Percentiles rank a stretch among this genome's conserved stretches.
phyloP scores from a whole-genome alignment of 129 eudicot genomes.

The Artemisia tridentata region DNA sequence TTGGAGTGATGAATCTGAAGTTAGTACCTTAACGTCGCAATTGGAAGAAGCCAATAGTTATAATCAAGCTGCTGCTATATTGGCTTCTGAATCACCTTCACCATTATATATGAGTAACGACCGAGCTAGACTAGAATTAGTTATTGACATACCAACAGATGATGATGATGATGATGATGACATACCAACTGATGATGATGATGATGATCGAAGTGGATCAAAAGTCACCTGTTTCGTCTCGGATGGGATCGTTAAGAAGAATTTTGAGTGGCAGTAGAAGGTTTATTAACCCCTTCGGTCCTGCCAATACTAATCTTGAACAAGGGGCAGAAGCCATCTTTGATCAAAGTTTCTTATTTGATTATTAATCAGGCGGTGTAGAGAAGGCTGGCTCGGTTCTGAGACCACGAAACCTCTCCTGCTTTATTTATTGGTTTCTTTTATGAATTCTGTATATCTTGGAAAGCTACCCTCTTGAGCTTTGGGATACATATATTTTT shows the following conservation, averaged over 20 bases:
- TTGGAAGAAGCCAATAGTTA: conserved; percentile 39
- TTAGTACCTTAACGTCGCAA: conserved; percentile 42
- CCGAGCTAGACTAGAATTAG: conserved; percentile 31
- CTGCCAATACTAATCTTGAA: conserved; percentile 35
- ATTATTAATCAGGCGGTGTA: conserved; percentile 5
- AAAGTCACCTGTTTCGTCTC: conserved; percentile 42
- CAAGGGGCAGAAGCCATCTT: conserved; percentile 34
- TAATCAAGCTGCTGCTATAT: conserved; percentile 20
- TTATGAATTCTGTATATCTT: conserved; percentile 22
- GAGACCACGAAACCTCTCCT: conserved; percentile 18
- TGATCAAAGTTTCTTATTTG: conserved; percentile 15
- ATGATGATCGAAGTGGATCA: conserved; percentile 50
- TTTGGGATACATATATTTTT: neutral
- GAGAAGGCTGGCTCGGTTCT: conserved; percentile 2
- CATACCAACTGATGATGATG: too few relatives aligned
- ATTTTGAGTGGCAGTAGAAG: conserved; percentile 65
- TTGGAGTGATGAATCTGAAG: conserved; percentile 72
- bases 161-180: too few relatives aligned
- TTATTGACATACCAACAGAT: conserved; percentile 54
- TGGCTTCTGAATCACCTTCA: conserved; percentile 20
- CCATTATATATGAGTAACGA: conserved; percentile 27
- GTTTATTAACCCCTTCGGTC: conserved; percentile 50
- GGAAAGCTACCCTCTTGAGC: neutral
- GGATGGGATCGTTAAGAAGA: conserved; percentile 57
- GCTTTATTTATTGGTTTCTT: too few relatives aligned